Conservation (phyloP, 1,284 basidiomycete species). For the Dichomitus squalens region DNA sequence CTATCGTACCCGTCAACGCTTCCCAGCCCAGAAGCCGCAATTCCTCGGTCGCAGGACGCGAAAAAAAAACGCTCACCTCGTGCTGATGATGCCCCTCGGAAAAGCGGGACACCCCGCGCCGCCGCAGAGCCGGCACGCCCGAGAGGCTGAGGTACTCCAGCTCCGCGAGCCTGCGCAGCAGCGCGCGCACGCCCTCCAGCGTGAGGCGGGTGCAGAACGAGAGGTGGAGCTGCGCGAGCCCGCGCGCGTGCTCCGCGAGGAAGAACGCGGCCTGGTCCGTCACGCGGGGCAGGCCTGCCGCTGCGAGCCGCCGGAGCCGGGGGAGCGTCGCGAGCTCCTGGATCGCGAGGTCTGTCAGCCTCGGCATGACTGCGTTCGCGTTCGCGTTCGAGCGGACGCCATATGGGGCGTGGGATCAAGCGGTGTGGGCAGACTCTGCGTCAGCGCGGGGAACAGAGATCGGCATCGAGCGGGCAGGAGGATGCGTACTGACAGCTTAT, state of each 20-base stretch:
- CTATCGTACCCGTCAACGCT: neutral
- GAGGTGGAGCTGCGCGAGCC: slow-evolving; percentile 83
- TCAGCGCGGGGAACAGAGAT: neutral
- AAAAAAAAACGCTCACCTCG: slow-evolving; percentile 42
- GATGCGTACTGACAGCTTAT: slow-evolving; percentile 72
- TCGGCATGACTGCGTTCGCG: slow-evolving; percentile 13
- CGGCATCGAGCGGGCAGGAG: neutral
- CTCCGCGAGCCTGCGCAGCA: slow-evolving; percentile 64
- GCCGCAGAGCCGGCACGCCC: slow-evolving; percentile 78
- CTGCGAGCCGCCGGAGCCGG: slow-evolving; percentile 76
- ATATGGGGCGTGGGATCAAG: neutral
- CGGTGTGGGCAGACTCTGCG: neutral
- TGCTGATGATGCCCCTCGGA: slow-evolving; percentile 79
- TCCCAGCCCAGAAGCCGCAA: neutral
- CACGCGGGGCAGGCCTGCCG: slow-evolving; percentile 73
- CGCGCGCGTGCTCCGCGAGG: slow-evolving; percentile 63
- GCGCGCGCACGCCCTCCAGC: slow-evolving; percentile 75
- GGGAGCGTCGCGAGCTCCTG: slow-evolving; percentile 79
- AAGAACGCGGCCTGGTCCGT: slow-evolving; percentile 72
- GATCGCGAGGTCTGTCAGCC: slow-evolving; percentile 83
- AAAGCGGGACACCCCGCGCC: slow-evolving; percentile 77
- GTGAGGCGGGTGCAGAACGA: slow-evolving; percentile 87
- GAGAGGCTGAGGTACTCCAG: slow-evolving; percentile 84
- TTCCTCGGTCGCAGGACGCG: neutral
- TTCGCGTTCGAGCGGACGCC: neutral